These are phyloP conservation scores for Bipolaris sorokiniana DNA, from an alignment of 2,329 filamentous ascomycete genomes.

Conservation along the genomic window DNA sequence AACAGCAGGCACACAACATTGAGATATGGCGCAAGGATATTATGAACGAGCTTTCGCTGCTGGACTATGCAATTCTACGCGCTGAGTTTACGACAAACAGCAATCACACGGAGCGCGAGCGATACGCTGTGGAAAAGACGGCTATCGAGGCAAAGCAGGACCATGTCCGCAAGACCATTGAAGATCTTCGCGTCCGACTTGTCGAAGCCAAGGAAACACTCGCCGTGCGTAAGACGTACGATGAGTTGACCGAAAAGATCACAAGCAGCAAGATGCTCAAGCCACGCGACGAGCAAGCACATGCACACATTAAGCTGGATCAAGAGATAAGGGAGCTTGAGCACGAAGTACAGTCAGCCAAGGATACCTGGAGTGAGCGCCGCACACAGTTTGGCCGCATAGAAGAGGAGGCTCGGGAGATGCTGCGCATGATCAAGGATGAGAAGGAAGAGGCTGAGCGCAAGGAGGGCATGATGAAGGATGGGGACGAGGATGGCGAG, in stretches of 20 bases:
- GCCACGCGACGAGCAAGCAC: conserved; percentile 81
- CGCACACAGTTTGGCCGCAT: conserved; percentile 86
- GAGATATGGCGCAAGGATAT: conserved; percentile 81
- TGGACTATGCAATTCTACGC: conserved; percentile 84
- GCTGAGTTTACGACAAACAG: conserved; percentile 86
- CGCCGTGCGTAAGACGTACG: conserved; percentile 81
- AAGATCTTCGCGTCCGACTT: conserved; percentile 73
- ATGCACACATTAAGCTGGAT: conserved; percentile 79
- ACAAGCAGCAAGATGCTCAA: conserved; percentile 79
- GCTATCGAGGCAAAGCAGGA: conserved; percentile 81
- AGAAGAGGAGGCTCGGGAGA: conserved; percentile 86
- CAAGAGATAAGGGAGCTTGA: conserved; percentile 88
- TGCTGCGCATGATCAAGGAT: conserved; percentile 85
- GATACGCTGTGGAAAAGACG: conserved; percentile 80
- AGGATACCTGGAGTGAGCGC: conserved; percentile 81
- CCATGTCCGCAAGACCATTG: conserved; percentile 75
- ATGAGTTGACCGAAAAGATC: conserved; percentile 86
- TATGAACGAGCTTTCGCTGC: conserved; percentile 84
- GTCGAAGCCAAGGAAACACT: conserved; percentile 70
- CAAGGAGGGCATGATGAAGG: conserved; percentile 69
- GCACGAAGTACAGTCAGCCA: conserved; percentile 81
- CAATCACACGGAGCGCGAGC: conserved; percentile 80
- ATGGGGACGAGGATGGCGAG: conserved; percentile 50
- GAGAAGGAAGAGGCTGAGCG: conserved; percentile 95
- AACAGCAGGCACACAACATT: conserved; percentile 62